Evolutionary conservation across 208 protist species (phyloP).

Genomic region (Trypanosoma cruzi): DNA sequence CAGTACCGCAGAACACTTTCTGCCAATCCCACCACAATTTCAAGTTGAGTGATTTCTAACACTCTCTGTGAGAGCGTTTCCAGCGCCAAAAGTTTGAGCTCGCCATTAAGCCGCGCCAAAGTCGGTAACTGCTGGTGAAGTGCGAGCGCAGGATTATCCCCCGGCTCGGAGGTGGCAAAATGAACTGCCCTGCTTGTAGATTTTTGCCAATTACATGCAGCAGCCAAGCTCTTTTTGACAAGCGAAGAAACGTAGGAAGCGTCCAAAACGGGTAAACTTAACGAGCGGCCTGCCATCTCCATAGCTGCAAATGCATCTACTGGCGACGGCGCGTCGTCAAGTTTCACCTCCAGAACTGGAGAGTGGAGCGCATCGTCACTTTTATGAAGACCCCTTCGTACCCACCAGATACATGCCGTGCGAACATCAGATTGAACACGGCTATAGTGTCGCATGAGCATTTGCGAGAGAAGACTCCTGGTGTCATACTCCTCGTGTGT

Average conservation of each 20-base stretch:
- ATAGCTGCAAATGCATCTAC: conserved; percentile 15
- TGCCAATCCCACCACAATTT: conserved; percentile 4
- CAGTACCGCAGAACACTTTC: conserved; percentile 19
- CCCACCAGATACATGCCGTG: conserved; percentile 16
- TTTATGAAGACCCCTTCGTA: conserved; percentile 3
- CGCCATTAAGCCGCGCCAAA: conserved; percentile 7
- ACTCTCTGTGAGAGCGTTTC: conserved; percentile 15
- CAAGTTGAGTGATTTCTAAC: conserved; percentile 12
- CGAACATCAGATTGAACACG: conserved; percentile 20
- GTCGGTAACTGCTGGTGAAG: conserved; percentile 22
- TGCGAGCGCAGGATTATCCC: conserved; percentile 1
- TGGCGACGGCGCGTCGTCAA: background rate
- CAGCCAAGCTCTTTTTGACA: background rate
- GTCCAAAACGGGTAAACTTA: conserved; percentile 4
- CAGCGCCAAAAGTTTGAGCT: conserved; percentile 9
- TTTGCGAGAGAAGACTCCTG: conserved; percentile 7
- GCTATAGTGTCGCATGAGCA: conserved; percentile 9
- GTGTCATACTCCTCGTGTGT: conserved; percentile 21
- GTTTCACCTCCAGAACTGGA: background rate
- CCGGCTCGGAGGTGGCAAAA: background rate
- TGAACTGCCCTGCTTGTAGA: background rate
- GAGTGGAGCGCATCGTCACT: background rate
- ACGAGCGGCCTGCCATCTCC: conserved; percentile 7
- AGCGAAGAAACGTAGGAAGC: conserved; percentile 15
- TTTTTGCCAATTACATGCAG: background rate